Conservation (phyloP, 352 stramenopile genomes). For the Blastocystis sp. region DNA sequence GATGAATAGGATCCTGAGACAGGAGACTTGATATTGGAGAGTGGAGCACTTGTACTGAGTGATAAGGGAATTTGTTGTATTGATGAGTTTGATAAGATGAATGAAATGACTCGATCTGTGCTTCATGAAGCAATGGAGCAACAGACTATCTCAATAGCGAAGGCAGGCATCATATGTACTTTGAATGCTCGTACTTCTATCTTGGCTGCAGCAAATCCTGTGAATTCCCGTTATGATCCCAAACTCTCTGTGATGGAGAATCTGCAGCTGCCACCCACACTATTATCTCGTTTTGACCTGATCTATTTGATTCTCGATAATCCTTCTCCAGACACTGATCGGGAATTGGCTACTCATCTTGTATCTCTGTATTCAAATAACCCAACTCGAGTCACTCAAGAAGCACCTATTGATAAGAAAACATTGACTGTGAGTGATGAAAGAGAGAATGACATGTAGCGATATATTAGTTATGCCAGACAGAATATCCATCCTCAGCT, state of each 20-base stretch:
- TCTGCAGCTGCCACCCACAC: constrained; percentile 90
- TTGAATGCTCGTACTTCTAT: constrained; percentile 95
- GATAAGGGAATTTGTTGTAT: constrained; percentile 97
- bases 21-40: constrained; percentile 89
- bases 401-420: constrained; percentile 8
- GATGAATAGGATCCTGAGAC: constrained; percentile 83
- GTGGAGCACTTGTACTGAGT: constrained; percentile 84
- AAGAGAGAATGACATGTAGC: constrained; percentile 68
- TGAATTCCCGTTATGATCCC: constrained; percentile 95
- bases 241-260: constrained; percentile 94
- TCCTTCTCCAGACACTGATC: constrained; percentile 83
- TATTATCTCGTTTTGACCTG: constrained; percentile 95
- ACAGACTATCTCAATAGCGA: constrained; percentile 92
- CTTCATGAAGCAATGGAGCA: constrained; percentile 99
- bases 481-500: constrained; percentile 82
- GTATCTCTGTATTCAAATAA: constrained; percentile 88
- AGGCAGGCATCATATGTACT: constrained; percentile 94
- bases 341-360: constrained; percentile 88
- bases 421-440: constrained; percentile 9
- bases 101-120: constrained; percentile 86
- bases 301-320: constrained; percentile 98
- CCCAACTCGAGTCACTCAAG: constrained; percentile 5
- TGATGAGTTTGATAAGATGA: constrained; percentile 99
- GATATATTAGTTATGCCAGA: constrained; percentile 92
- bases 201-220: constrained; percentile 91